Evolutionary conservation across 805 yeast species (phyloP).

Genomic region (Schwanniomyces occidentalis): DNA sequence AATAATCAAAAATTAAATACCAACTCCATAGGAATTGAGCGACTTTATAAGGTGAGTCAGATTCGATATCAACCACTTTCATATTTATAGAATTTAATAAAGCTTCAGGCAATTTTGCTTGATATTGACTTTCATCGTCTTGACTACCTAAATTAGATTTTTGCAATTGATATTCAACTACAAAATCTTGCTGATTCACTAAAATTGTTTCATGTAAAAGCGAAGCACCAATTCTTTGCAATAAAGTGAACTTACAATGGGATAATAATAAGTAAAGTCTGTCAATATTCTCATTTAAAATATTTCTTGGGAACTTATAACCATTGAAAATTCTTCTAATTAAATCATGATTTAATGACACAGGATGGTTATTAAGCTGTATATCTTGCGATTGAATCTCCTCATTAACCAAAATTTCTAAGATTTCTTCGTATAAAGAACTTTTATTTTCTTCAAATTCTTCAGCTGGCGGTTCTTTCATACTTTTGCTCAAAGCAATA

Average conservation of each 20-base stretch:
- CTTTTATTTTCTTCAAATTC: conserved; percentile 32
- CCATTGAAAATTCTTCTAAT: conserved; percentile 28
- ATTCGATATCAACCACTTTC: conserved; percentile 27
- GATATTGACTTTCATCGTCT: conserved; percentile 16
- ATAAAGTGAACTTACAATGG: conserved; percentile 13
- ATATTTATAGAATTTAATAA: conserved; percentile 37
- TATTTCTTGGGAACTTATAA: conserved; percentile 14
- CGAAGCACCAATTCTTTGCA: conserved; percentile 46
- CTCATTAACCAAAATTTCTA: conserved; percentile 42
- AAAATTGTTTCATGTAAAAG: conserved; percentile 44
- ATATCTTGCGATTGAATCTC: conserved; percentile 16
- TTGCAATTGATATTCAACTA: conserved; percentile 59
- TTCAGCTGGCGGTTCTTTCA: conserved; percentile 13
- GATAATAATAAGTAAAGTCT: conserved; percentile 35
- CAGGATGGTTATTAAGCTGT: conserved; percentile 30
- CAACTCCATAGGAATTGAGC: conserved; percentile 64
- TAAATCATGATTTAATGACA: conserved; percentile 34
- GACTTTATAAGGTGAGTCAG: conserved; percentile 14
- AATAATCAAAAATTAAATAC: conserved; percentile 61
- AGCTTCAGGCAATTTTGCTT: conserved; percentile 38
- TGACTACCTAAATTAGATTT: conserved; percentile 32
- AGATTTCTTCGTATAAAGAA: conserved; percentile 41
- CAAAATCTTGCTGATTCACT: conserved; percentile 54
- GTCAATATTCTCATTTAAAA: conserved; percentile 30
- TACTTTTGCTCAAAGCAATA: conserved; percentile 21